Base-by-base conservation (phyloP, 1,139 yeast genomes). In the Petasospora rhodanensis region DNA sequence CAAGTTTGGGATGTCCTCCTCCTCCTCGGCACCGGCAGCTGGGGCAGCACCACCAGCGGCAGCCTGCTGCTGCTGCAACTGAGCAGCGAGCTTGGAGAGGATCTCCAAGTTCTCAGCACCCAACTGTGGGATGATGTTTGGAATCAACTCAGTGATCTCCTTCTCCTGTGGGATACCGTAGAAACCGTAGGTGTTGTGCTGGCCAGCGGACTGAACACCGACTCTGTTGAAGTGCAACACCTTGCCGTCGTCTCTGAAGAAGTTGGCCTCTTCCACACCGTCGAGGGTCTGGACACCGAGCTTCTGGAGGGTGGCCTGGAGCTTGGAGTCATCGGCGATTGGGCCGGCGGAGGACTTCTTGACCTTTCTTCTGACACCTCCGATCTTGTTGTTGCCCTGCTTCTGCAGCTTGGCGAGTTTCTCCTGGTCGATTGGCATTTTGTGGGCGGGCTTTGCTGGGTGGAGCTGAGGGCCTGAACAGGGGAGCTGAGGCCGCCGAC, bases 121-220 rank as follows among this genome's bases (percentile, higher is more conserved):
- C 68, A 91, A 76, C 73, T 91, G 96, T 54, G 95, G 91, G 62
- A 91, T 79, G 66, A 91, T 86, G 66, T 79, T 85, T 58, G 97
- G 98, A 56, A 91, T 79, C 69, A 91, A 79, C 59, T 89, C 96
- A 53, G 93, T 82, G 56, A 91, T 77, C 52, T 79, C 78, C 79
- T 87, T 89, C 69, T 85, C 94, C 67, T 86, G 94, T 47, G 95
- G 87, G 68, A 79, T 78, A 64, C 98, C 98, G 64, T 87, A 83
- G 74, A 91, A 81, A 52, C 95, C 94, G 64, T 83, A 84, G 47
- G 95, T 83, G 79, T 91, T 89, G 73, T 82, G 74, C 55, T 81
- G 81, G 55, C 85, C 79, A 52, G 96, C 87, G 51, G 87, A 87
- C 72, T 89, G 96, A 49, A 89, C 94, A 69, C 87, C 86, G 49